These are phyloP conservation scores for Tricholoma saponaceum DNA, from an alignment of 768 basidiomycete genomes.

Conservation along the genomic window DNA sequence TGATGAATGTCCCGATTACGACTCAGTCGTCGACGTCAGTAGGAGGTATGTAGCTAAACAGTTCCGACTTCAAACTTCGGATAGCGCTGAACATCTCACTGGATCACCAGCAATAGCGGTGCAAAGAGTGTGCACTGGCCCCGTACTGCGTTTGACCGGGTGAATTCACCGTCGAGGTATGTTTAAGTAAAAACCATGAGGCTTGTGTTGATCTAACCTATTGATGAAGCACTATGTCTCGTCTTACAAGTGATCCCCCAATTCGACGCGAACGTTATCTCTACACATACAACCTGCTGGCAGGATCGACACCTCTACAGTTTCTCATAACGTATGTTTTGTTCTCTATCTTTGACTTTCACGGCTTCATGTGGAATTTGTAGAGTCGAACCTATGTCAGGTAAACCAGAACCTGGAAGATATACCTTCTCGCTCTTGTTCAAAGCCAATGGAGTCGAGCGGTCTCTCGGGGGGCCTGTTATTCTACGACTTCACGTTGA, in stretches of 20 bases:
- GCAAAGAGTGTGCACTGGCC: constrained; percentile 6
- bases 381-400: constrained; percentile 45
- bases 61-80: not conserved
- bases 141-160: not conserved
- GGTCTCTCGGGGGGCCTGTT: constrained; percentile 45
- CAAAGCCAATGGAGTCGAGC: constrained; percentile 52
- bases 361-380: constrained; percentile 1
- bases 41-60: constrained; percentile 30
- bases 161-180: not conserved
- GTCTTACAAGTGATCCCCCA: constrained; percentile 13
- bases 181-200: not conserved
- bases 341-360: not conserved
- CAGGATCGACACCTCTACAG: constrained; percentile 39
- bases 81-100: not conserved
- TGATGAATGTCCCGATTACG: constrained; percentile 40
- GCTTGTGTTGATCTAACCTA: not conserved
- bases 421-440: constrained; percentile 53
- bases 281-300: constrained; percentile 49
- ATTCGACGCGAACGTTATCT: constrained; percentile 39
- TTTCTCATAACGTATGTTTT: constrained; percentile 49
- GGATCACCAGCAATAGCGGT: constrained; percentile 19
- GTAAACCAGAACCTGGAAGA: constrained; percentile 37
- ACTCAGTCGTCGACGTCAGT: constrained; percentile 31
- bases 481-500: constrained; percentile 45
- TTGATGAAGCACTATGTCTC: constrained; percentile 1